A percentile compares a stretch with the other conserved stretches of the same genome.
Conservation (phyloP, 139 green algal species). For the Volvox reticuliferus region DNA sequence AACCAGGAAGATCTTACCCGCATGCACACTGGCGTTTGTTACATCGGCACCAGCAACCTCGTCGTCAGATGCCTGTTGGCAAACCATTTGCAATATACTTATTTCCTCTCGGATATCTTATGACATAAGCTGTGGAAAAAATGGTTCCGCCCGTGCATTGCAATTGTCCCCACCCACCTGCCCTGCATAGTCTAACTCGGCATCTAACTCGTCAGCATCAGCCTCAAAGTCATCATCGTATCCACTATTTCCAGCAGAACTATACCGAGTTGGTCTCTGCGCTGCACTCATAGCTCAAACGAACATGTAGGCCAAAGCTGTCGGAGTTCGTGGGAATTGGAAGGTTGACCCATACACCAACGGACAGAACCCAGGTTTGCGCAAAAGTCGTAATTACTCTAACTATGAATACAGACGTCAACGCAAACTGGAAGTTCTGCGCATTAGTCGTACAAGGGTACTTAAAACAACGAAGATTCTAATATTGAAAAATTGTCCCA, state of each 20-base stretch:
- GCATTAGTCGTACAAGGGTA: no score
- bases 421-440: no score
- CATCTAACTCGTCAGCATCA: constrained; percentile 27
- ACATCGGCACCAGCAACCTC: background rate
- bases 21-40: background rate
- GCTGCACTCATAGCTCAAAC: background rate
- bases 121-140: no score
- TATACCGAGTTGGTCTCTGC: constrained; percentile 16
- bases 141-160: no score
- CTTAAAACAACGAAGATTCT: no score
- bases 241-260: constrained; percentile 12
- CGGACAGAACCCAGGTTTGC: background rate
- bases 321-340: background rate
- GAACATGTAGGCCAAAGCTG: background rate
- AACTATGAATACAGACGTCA: no score
- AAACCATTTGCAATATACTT: background rate
- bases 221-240: constrained; percentile 45
- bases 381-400: no score
- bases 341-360: constrained; percentile 3
- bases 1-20: background rate
- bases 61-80: background rate
- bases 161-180: background rate
- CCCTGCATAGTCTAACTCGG: background rate
- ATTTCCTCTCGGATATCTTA: no score
- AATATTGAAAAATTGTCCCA: no score